Base-by-base conservation (phyloP, 768 basidiomycete species). In the Pisolithus albus region DNA sequence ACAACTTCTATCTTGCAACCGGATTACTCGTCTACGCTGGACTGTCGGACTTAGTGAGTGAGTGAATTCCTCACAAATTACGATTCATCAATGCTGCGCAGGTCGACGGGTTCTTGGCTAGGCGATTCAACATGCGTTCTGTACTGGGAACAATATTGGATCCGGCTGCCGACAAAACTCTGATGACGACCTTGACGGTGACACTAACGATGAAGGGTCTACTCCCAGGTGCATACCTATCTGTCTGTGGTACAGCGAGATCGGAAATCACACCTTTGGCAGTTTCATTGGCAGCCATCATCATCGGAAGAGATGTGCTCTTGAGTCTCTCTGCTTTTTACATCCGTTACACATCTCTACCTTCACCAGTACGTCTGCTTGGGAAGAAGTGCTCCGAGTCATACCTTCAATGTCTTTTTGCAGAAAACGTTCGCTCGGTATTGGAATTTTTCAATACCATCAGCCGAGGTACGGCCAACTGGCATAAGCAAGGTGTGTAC, bases 111-210 rank as follows among this genome's bases (percentile, higher is more conserved):
- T 97, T 74, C 64, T 69, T 99, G 53, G 96, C 96, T 1, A 76
- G 96, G 58, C 78, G 78, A 51, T 97, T 77, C 73, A 83, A 87
- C 24, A 91, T 90, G 86, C 79, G 79, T 48, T 83, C 90, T 11
- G 92, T 98, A n/a, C 75, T 98, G 18, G 96, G 96, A 18, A 89
- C 90, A 8, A 92, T 98, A 52, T 77, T 99, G 11, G 96, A 99
- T 66, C 96, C 96, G 11, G 92, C 95, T 0, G 96, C 96, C 2
- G 96, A 99, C 77, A 99, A 99, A 69, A 76, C 82, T 10, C 72
- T 99, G 40, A 88, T 99, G 86, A 95, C 96, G 1, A 97, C 94
- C 1, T 72, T 99, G 61, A 91, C 90, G 0, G 72, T 93, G 44
- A 86, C 92, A 1, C 71, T 99, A 54, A 82, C 92, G 0, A 80